Conservation (phyloP, 2,329 filamentous ascomycete species). For the Eutypa lata region DNA sequence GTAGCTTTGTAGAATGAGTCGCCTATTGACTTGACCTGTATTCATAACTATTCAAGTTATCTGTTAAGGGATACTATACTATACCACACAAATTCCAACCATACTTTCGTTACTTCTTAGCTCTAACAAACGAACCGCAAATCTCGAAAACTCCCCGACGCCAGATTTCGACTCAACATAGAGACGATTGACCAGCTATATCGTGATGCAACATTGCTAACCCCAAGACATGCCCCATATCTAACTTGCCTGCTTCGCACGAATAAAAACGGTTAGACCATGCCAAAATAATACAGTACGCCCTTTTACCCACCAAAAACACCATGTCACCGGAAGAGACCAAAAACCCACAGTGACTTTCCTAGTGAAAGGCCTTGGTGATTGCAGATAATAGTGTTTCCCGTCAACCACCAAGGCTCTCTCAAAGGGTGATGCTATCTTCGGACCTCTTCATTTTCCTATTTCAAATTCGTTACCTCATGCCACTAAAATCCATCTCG, state of each 20-base stretch:
- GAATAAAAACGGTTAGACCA: neutral
- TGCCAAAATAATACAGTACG: neutral
- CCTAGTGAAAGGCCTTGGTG: neutral
- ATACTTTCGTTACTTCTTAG: neutral
- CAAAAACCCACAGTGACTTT: neutral
- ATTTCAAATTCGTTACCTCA: constrained; percentile 24
- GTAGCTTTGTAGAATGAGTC: neutral
- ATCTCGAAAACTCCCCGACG: neutral
- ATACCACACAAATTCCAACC: neutral
- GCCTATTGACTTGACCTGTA: neutral
- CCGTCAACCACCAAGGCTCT: too few species aligned
- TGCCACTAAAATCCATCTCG: constrained; percentile 38
- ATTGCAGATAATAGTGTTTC: too few species aligned
- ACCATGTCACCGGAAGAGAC: neutral
- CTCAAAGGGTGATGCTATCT: too few species aligned
- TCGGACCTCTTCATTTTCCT: too few species aligned
- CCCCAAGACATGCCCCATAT: neutral
- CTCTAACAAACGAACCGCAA: neutral
- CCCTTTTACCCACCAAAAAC: neutral
- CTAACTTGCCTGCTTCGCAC: neutral
- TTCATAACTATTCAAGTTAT: neutral
- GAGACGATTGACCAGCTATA: neutral
- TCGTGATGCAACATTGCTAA: neutral
- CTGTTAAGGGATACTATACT: neutral
- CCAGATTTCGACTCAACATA: neutral